Conservation (phyloP, 148 eudicot genomes). For the Arbutus unedo region DNA sequence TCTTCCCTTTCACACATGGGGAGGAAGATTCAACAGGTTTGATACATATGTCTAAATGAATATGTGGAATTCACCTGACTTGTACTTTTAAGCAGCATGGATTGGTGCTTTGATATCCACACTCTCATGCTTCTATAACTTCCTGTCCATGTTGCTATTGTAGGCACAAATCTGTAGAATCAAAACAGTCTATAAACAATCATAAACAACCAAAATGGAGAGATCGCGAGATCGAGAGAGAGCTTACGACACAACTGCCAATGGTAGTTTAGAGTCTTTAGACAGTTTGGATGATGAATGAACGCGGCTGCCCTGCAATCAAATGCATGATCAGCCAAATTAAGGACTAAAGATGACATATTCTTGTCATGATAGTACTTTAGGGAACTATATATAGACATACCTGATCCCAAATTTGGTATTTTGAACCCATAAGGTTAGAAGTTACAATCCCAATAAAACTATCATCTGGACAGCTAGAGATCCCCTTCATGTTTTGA, state of each 20-base stretch:
- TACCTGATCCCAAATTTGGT: constrained; percentile 81
- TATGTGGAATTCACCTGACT: constrained; percentile 41
- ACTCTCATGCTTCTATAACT: constrained; percentile 79
- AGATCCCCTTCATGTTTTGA: constrained; percentile 56
- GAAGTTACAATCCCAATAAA: constrained; percentile 63
- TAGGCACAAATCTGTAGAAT: constrained; percentile 61
- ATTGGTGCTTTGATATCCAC: constrained; percentile 76
- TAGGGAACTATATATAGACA: neutral
- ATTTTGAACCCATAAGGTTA: constrained; percentile 83
- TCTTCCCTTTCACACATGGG: too few species aligned
- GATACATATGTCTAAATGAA: neutral
- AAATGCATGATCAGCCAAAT: constrained; percentile 1
- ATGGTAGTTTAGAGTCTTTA: constrained; percentile 47
- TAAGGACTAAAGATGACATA: constrained; percentile 11
- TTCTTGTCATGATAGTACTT: neutral
- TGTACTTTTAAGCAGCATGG: constrained; percentile 58
- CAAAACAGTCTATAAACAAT: neutral
- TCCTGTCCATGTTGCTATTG: constrained; percentile 85
- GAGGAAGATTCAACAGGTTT: too few species aligned
- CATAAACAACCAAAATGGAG: neutral
- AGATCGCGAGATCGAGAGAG: neutral
- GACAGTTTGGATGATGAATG: constrained; percentile 35
- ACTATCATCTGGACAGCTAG: constrained; percentile 54
- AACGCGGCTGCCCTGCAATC: constrained; percentile 45
- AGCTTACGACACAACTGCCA: constrained; percentile 71